Percentiles rank a stretch among this genome's conserved stretches.
Evolutionary conservation across 371 early-diverging fungal species (phyloP).

Genomic region (Mucor ambiguus): DNA sequence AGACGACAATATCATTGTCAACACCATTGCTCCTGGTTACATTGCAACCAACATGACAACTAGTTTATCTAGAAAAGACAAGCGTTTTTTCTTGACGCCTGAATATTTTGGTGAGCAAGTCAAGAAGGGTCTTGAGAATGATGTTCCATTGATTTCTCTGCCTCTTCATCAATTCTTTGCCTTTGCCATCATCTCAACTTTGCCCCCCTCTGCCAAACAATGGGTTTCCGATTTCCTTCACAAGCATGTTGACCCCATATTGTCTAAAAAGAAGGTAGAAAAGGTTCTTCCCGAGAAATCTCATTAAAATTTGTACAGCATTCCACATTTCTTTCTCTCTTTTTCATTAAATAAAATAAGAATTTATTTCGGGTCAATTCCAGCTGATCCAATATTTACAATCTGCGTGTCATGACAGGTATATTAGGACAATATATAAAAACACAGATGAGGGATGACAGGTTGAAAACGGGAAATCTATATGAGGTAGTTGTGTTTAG

Average conservation of each 20-base stretch:
- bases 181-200: conserved; percentile 5
- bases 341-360: not conserved
- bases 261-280: not conserved
- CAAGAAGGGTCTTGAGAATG: conserved; percentile 15
- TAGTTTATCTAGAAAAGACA: conserved; percentile 1
- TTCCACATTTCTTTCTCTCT: not conserved
- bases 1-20: conserved; percentile 18
- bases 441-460: not conserved
- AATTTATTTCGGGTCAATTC: conserved; percentile 14
- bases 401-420: not conserved
- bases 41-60: conserved; percentile 22
- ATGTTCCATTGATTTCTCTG: conserved; percentile 19
- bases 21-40: conserved; percentile 27
- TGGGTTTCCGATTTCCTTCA: conserved; percentile 3
- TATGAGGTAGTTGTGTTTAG: conserved; percentile 1
- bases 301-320: not conserved
- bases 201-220: conserved; percentile 16
- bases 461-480: conserved; percentile 4
- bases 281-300: not conserved
- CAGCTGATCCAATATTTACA: conserved; percentile 25
- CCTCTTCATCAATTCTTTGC: conserved; percentile 22
- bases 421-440: conserved; percentile 2
- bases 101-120: conserved; percentile 19
- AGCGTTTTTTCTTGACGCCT: conserved; percentile 7
- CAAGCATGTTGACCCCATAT: conserved; percentile 1